Evolutionary conservation across 192 early-diverging fungal species (phyloP).

Genomic region (Gigaspora rosea): DNA sequence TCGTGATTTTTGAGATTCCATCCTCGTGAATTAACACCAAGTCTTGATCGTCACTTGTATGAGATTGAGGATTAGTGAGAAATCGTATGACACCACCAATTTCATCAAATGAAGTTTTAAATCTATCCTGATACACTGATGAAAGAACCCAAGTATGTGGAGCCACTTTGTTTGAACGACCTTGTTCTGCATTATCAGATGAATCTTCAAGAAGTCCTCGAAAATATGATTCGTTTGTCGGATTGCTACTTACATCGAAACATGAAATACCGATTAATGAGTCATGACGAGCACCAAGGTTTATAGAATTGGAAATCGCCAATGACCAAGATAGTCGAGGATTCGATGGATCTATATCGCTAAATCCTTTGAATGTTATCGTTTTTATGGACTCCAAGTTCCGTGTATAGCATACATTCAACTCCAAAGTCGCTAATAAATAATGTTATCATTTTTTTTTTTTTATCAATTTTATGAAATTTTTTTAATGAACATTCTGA

Average conservation of each 20-base stretch:
- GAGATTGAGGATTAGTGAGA: neutral
- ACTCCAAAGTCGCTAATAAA: neutral
- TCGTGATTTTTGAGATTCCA: neutral
- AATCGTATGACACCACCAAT: neutral
- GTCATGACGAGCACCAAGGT: neutral
- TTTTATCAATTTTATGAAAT: neutral
- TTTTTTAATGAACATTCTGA: neutral
- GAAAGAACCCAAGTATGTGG: neutral
- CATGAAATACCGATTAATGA: slow-evolving; percentile 3
- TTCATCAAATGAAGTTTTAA: neutral
- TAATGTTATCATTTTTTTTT: neutral
- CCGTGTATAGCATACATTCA: neutral
- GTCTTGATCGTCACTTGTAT: neutral
- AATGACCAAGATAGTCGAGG: neutral
- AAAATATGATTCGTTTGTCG: no score
- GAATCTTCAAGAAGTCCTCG: neutral
- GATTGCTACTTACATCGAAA: neutral
- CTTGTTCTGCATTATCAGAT: neutral
- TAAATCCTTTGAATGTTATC: neutral
- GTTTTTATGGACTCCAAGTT: neutral
- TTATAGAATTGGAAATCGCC: slow-evolving; percentile 4
- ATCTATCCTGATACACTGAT: neutral
- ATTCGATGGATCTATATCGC: neutral
- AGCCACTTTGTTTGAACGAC: neutral
- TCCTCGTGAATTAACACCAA: neutral